These are phyloP conservation scores for Kregervanrija fluxuum DNA, from an alignment of 805 yeast species.

Conservation along the genomic window DNA sequence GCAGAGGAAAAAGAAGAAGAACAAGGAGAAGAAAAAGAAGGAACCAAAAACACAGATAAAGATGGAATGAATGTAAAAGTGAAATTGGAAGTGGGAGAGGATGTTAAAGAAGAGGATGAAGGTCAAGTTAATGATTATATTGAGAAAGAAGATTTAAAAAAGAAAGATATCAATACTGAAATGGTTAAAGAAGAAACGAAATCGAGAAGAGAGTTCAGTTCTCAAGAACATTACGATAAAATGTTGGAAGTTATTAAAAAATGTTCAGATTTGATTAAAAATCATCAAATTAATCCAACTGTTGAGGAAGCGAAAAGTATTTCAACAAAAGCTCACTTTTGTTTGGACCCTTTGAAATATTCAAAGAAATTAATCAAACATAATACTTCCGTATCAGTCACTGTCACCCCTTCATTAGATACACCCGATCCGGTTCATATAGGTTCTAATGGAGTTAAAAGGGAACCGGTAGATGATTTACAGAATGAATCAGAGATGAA, in stretches of 20 bases:
- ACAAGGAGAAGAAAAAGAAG: neutral
- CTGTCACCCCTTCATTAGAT: no score
- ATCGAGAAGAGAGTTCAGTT: conserved; percentile 2
- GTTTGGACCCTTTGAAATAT: conserved; percentile 45
- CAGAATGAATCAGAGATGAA: conserved; percentile 11
- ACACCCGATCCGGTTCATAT: no score
- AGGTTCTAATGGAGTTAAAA: conserved; percentile 1
- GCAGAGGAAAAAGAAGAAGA: conserved; percentile 4
- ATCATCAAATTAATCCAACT: conserved; percentile 35
- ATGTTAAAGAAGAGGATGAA: neutral
- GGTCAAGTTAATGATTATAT: neutral
- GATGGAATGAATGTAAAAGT: neutral
- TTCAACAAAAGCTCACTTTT: conserved; percentile 57
- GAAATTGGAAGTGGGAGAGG: conserved; percentile 4
- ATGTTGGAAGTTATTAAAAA: conserved; percentile 38
- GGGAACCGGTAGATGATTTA: neutral
- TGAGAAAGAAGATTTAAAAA: neutral
- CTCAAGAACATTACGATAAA: conserved; percentile 32
- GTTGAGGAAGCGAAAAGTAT: conserved; percentile 56
- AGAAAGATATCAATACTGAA: neutral
- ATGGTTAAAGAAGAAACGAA: conserved; percentile 1
- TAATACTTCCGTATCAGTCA: neutral
- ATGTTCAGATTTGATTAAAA: conserved; percentile 43
- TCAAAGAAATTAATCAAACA: conserved; percentile 16
- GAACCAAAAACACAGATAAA: neutral